These are phyloP conservation scores for Umbilicus rupestris DNA, from an alignment of 164 flowering plant species.

Conservation along the genomic window DNA sequence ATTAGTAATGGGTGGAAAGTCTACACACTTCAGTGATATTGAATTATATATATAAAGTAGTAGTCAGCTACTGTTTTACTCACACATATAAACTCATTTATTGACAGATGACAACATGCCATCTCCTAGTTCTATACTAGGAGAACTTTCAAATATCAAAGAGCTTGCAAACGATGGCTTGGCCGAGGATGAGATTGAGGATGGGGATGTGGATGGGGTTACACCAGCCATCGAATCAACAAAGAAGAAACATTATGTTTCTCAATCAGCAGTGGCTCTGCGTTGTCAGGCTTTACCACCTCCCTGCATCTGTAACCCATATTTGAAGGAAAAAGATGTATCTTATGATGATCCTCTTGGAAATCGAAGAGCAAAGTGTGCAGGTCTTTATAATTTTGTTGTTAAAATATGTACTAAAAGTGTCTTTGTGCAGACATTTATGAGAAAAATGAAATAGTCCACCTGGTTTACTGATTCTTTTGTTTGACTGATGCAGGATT, in stretches of 20 bases:
- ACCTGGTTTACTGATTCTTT: not conserved
- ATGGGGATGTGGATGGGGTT: constrained; percentile 16
- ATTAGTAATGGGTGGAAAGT: no score
- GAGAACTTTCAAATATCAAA: constrained; percentile 19
- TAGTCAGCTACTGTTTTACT: not conserved
- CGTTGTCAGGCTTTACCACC: constrained; percentile 92
- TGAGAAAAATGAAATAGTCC: not conserved
- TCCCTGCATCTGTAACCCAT: constrained; percentile 83
- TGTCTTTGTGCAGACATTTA: not conserved
- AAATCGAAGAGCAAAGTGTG: constrained; percentile 57
- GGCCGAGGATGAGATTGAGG: constrained; percentile 24
- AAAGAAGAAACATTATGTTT: constrained; percentile 45
- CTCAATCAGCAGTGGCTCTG: constrained; percentile 85
- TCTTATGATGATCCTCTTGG: constrained; percentile 52
- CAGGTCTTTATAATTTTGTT: constrained; percentile 34
- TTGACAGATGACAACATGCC: constrained; percentile 24
- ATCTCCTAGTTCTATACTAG: constrained; percentile 23
- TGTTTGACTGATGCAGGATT: constrained; percentile 29
- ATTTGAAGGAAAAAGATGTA: constrained; percentile 35
- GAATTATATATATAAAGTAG: not conserved
- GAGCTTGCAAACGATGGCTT: constrained; percentile 33
- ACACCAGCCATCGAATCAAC: constrained; percentile 15
- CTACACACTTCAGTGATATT: no score
- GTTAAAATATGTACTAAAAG: not conserved
- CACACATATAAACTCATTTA: not conserved